Evolutionary conservation across 495 filamentous ascomycete species (phyloP).

Genomic region (Xylaria flabelliformis): DNA sequence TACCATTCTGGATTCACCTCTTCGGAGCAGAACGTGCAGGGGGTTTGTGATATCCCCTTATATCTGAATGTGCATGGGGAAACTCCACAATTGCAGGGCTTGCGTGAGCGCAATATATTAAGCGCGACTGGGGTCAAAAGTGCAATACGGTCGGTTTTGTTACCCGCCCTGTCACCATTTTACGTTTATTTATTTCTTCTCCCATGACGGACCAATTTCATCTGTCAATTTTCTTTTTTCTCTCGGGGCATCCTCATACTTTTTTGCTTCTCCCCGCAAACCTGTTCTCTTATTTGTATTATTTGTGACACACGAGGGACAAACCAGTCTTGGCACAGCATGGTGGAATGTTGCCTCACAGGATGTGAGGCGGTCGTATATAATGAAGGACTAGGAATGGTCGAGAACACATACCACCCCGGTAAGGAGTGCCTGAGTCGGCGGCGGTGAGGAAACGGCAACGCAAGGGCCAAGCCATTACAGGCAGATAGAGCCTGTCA

Average conservation of each 20-base stretch:
- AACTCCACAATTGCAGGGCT: slow-evolving; percentile 14
- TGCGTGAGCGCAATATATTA: slow-evolving; percentile 32
- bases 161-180: slow-evolving; percentile 27
- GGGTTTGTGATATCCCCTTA: slow-evolving; percentile 25
- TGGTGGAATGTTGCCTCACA: slow-evolving; percentile 22
- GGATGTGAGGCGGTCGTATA: slow-evolving; percentile 25
- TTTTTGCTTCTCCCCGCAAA: slow-evolving; percentile 28
- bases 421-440: neutral
- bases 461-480: slow-evolving; percentile 18
- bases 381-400: slow-evolving; percentile 21
- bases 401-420: neutral
- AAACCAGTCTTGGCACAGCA: slow-evolving; percentile 30
- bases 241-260: slow-evolving; percentile 3
- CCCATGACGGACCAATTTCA: slow-evolving; percentile 37
- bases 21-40: slow-evolving; percentile 13
- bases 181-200: slow-evolving; percentile 43
- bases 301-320: slow-evolving; percentile 26
- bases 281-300: slow-evolving; percentile 30
- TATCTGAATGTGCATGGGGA: slow-evolving; percentile 41
- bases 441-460: slow-evolving; percentile 9
- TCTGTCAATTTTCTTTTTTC: slow-evolving; percentile 37
- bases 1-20: slow-evolving; percentile 27
- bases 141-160: slow-evolving; percentile 35
- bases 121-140: slow-evolving; percentile 44
- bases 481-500: slow-evolving; percentile 8